A percentile compares a stretch with the other conserved stretches of the same genome.
phyloP scores from a whole-genome alignment of 1,139 yeast species.

The Hyphopichia wangnamkhiaoensis region DNA sequence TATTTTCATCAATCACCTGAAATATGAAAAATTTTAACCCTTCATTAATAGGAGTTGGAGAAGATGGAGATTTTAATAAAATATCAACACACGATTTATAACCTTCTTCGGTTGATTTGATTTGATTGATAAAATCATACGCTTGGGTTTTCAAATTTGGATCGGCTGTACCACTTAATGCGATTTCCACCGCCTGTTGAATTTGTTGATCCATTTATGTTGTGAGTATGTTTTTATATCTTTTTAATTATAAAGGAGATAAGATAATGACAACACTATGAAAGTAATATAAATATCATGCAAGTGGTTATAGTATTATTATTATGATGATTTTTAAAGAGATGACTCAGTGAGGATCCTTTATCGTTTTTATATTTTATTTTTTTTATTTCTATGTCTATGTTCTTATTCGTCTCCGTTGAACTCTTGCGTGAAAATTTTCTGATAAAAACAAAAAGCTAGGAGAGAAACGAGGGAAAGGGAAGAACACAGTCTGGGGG shows the following conservation, averaged over 20 bases:
- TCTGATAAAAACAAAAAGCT: no score
- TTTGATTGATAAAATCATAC: slow-evolving; percentile 70
- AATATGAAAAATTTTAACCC: slow-evolving; percentile 73
- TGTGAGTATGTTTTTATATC: no score
- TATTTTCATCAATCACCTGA: slow-evolving; percentile 74
- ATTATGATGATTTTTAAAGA: no score
- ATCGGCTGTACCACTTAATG: slow-evolving; percentile 78
- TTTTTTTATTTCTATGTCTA: no score
- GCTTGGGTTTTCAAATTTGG: slow-evolving; percentile 77
- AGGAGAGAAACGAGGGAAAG: no score
- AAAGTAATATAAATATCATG: neutral
- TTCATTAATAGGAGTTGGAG: slow-evolving; percentile 35
- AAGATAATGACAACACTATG: neutral
- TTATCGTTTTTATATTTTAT: no score
- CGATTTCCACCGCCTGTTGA: slow-evolving; percentile 90
- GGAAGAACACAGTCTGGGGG: no score
- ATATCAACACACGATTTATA: slow-evolving; percentile 75
- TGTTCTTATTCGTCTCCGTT: no score
- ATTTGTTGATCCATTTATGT: slow-evolving; percentile 88
- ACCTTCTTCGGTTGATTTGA: slow-evolving; percentile 76
- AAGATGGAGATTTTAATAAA: slow-evolving; percentile 34
- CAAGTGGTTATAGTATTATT: no score
- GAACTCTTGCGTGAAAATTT: no score
- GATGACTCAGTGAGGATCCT: no score
- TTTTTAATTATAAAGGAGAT: neutral